Evolutionary conservation across 768 basidiomycete genomes (phyloP), one percentile per base, ranked within the genome.

Genomic region (Naganishia randhawae): DNA sequence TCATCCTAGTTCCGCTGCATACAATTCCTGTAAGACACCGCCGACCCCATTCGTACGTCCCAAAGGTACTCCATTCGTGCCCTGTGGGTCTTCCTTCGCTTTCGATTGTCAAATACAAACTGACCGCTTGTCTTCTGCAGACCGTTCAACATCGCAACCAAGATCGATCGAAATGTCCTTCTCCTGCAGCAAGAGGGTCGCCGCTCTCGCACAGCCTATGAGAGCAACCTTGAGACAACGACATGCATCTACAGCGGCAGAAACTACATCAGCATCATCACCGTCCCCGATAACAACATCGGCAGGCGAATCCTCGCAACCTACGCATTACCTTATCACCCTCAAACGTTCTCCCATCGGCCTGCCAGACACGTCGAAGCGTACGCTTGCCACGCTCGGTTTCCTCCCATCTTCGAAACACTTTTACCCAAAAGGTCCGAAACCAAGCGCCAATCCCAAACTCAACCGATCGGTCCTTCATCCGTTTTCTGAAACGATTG

Each of bases 281-380:
- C 50, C 63, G 16, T 64, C 63, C 7, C 10, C 45, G 9, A 50
- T 48, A 25, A 37, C 53, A 35, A 29, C 53, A 7, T 45, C 65
- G 13, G 14, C 65, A 1, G 45, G 48, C 19, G 33, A 32, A 33
- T 57, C 66, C 14, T 32, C 53, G 53, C 27, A 57, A 41, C 72
- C 78, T 7, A 91, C 92, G 0, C 90, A 95, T 80, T 93, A 85
- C 83, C 90, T 89, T 82, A 88, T 97, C 74, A 95, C 92, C 22
- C 87, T 94, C 32, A 85, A 85, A 11, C 89, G 93, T 65, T 94
- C 92, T 6, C 88, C 87, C 55, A 93, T 94, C 70, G 88, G 91
- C 0, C 85, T 95, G 10, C 88, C 89, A 2, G 82, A 85, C 67
- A 84, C 84, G 73, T 85, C 87, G 66, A 84, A 88, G 75, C 87